Percentiles rank a stretch among this genome's conserved stretches.
phyloP scores from a whole-genome alignment of 257 asterid species.

The Nicotiana tomentosiformis region DNA sequence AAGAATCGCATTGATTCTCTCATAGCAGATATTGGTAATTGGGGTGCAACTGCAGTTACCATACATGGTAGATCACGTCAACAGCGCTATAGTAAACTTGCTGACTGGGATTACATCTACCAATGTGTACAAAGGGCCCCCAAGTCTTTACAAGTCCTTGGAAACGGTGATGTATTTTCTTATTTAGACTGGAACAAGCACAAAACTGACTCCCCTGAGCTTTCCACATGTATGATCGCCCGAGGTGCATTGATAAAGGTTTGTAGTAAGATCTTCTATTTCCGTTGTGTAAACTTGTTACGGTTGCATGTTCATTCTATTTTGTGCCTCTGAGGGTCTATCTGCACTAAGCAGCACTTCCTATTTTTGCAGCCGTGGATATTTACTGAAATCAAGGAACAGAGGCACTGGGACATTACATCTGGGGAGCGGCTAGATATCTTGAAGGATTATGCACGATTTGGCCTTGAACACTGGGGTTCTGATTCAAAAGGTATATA shows the following conservation, averaged over 20 bases:
- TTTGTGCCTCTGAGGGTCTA: background rate
- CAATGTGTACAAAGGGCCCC: slow-evolving; percentile 67
- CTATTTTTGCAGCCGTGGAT: slow-evolving; percentile 78
- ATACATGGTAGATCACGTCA: slow-evolving; percentile 97
- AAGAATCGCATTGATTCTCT: slow-evolving; percentile 83
- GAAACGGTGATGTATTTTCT: slow-evolving; percentile 89
- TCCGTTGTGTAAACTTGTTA: background rate
- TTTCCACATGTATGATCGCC: slow-evolving; percentile 85
- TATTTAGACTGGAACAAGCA: slow-evolving; percentile 83
- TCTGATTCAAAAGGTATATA: slow-evolving; percentile 82
- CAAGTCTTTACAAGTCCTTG: slow-evolving; percentile 65
- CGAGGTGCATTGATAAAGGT: slow-evolving; percentile 95
- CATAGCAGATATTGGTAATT: slow-evolving; percentile 67
- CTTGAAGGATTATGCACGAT: slow-evolving; percentile 70
- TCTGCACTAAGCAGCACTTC: slow-evolving; percentile 6
- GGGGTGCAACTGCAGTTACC: slow-evolving; percentile 90
- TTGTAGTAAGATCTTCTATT: slow-evolving; percentile 14
- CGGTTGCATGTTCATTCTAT: background rate
- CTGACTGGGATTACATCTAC: slow-evolving; percentile 83
- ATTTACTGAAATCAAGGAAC: slow-evolving; percentile 95
- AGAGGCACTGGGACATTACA: slow-evolving; percentile 96
- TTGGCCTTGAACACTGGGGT: slow-evolving; percentile 98
- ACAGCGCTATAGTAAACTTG: slow-evolving; percentile 88
- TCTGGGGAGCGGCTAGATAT: slow-evolving; percentile 75
- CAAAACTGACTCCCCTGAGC: slow-evolving; percentile 74